A percentile compares a stretch with the other conserved stretches of the same genome.
These are phyloP conservation scores for Monosporascus ibericus DNA, from an alignment of 2,329 filamentous ascomycete species.

Conservation along the genomic window DNA sequence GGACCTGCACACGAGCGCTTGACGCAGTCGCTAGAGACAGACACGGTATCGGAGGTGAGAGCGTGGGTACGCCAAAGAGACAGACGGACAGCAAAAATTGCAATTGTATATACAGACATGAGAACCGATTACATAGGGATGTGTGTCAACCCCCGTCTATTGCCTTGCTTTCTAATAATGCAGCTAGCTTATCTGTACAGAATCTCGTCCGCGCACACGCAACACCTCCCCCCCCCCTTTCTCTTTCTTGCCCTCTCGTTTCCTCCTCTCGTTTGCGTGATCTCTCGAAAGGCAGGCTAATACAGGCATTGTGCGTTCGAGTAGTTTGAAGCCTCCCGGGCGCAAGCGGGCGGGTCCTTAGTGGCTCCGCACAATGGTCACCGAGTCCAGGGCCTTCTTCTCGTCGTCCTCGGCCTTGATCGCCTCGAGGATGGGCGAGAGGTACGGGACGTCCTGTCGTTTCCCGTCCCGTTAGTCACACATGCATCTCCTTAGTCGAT, in stretches of 20 bases:
- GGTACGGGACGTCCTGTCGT: constrained; percentile 46
- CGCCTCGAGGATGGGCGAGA: constrained; percentile 45
- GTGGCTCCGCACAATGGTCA: constrained; percentile 24
- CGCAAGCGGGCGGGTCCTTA: constrained; percentile 9
- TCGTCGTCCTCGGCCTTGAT: constrained; percentile 42
- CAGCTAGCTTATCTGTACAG: neutral
- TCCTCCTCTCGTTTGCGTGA: no score
- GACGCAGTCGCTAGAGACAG: no score
- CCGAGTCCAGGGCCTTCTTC: constrained; percentile 38
- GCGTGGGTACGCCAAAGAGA: no score
- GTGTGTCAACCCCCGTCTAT: neutral
- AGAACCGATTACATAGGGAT: no score
- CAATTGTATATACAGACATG: no score
- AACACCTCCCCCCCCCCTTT: neutral
- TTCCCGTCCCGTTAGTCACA: constrained; percentile 5
- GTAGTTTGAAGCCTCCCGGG: no score
- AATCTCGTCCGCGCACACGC: neutral
- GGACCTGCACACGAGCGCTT: no score
- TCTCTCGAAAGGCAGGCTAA: no score
- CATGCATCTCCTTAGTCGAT: neutral
- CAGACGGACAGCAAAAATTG: no score
- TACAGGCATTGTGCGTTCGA: no score
- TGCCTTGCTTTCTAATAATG: neutral
- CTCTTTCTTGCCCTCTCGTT: no score
- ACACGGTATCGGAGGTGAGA: no score